Percentiles rank a stretch among this genome's conserved stretches.
Evolutionary conservation across 148 eudicot species (phyloP).

Genomic region (Cornus controversa): DNA sequence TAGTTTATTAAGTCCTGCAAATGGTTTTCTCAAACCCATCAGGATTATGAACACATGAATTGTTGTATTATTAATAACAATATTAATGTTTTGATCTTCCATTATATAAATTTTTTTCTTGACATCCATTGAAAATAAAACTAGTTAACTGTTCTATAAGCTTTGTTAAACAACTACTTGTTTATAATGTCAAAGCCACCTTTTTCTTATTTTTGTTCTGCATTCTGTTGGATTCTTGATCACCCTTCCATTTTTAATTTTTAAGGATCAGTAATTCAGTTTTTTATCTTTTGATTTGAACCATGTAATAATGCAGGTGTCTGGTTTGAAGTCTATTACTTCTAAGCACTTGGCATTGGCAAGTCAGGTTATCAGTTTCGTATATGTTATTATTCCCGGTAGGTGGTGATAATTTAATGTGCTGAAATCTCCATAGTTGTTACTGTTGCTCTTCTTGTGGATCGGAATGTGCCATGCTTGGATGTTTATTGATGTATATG

Average conservation of each 20-base stretch:
- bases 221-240: not conserved
- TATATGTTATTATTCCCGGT: conserved; percentile 88
- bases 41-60: not conserved
- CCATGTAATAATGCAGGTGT: conserved; percentile 58
- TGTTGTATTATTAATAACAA: not conserved
- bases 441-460: not conserved
- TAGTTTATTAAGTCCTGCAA: not conserved
- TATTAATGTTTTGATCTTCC: too few relatives aligned
- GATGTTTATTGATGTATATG: not conserved
- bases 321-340: conserved; percentile 94
- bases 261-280: not conserved
- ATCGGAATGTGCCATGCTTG: not conserved
- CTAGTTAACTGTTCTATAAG: not conserved
- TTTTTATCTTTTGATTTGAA: not conserved
- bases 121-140: too few relatives aligned
- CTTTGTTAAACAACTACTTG: not conserved
- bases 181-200: not conserved
- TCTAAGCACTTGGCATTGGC: conserved; percentile 96
- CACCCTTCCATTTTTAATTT: not conserved
- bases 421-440: not conserved
- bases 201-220: not conserved
- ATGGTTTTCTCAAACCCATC: not conserved
- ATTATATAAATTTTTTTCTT: too few relatives aligned
- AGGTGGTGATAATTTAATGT: conserved; percentile 27
- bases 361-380: conserved; percentile 93